phyloP scores from a whole-genome alignment of 768 basidiomycete species.

The Heimioporus sp. region DNA sequence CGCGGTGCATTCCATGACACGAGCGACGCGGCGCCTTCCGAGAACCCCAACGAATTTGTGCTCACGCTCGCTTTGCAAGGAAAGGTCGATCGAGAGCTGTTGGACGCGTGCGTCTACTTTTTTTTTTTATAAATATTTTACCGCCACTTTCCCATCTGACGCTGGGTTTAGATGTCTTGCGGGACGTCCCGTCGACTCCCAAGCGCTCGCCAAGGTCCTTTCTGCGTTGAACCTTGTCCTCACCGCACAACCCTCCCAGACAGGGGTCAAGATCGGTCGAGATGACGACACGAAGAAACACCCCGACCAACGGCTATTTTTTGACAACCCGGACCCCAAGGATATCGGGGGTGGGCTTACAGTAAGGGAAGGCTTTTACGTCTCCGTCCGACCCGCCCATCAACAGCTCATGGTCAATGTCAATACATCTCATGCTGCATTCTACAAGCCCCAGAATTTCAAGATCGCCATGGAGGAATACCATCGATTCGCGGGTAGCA shows the following conservation, averaged over 20 bases:
- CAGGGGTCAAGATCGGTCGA: slow-evolving; percentile 44
- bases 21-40: slow-evolving; percentile 28
- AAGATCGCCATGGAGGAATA: slow-evolving; percentile 40
- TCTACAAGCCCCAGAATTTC: slow-evolving; percentile 43
- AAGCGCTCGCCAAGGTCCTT: slow-evolving; percentile 52
- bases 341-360: slow-evolving; percentile 50
- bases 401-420: slow-evolving; percentile 53
- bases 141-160: slow-evolving; percentile 12
- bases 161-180: slow-evolving; percentile 48
- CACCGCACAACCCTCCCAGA: slow-evolving; percentile 38
- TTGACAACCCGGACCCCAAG: slow-evolving; percentile 26
- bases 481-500: slow-evolving; percentile 47
- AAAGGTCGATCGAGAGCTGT: slow-evolving; percentile 31
- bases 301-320: slow-evolving; percentile 42
- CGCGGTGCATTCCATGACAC: slow-evolving; percentile 38
- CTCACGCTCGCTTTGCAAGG: slow-evolving; percentile 40
- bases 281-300: slow-evolving; percentile 35
- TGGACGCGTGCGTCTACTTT: slow-evolving; percentile 20
- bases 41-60: slow-evolving; percentile 33
- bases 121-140: too few relatives aligned
- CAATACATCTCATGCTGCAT: slow-evolving; percentile 50
- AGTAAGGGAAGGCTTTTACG: slow-evolving; percentile 51
- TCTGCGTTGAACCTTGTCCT: slow-evolving; percentile 49
- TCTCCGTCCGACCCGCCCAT: slow-evolving; percentile 39
- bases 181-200: slow-evolving; percentile 53